phyloP scores from a whole-genome alignment of 1,139 yeast species.

The Pichia inconspicua region DNA sequence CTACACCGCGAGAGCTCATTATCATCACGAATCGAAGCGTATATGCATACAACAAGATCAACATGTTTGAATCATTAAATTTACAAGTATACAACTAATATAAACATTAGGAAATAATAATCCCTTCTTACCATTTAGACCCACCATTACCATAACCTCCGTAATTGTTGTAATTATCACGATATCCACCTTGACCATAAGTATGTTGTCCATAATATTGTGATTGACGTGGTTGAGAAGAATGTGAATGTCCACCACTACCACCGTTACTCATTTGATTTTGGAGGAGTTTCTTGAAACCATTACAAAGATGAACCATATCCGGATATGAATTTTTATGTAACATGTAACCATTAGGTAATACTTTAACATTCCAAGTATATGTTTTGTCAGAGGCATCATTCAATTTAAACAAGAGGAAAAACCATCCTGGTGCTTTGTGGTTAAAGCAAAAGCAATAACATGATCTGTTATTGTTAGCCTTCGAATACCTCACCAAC shows the following conservation, averaged over 20 bases:
- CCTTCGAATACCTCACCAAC: constrained; percentile 83
- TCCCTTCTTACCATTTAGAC: background rate
- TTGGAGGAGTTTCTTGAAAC: constrained; percentile 56
- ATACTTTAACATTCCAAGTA: constrained; percentile 86
- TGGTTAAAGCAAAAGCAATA: constrained; percentile 90
- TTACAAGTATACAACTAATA: background rate
- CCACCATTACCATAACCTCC: constrained; percentile 8
- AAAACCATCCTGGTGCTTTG: constrained; percentile 87
- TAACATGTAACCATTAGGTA: constrained; percentile 77
- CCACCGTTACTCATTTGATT: constrained; percentile 20
- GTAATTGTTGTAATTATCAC: constrained; percentile 3
- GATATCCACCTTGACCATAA: constrained; percentile 2
- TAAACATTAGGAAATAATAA: background rate
- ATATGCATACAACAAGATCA: no score
- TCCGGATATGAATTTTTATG: constrained; percentile 78
- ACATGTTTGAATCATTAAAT: background rate
- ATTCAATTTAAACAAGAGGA: constrained; percentile 69
- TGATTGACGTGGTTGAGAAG: constrained; percentile 1
- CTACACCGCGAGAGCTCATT: background rate
- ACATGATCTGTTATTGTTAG: constrained; percentile 84
- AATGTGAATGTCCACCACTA: background rate
- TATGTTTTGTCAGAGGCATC: constrained; percentile 64
- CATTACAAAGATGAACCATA: constrained; percentile 83
- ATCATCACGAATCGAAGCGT: no score
- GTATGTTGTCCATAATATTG: background rate